Evolutionary conservation across 495 filamentous ascomycete genomes (phyloP), one percentile per base, ranked within the genome.

Genomic region (Xylaria flabelliformis): DNA sequence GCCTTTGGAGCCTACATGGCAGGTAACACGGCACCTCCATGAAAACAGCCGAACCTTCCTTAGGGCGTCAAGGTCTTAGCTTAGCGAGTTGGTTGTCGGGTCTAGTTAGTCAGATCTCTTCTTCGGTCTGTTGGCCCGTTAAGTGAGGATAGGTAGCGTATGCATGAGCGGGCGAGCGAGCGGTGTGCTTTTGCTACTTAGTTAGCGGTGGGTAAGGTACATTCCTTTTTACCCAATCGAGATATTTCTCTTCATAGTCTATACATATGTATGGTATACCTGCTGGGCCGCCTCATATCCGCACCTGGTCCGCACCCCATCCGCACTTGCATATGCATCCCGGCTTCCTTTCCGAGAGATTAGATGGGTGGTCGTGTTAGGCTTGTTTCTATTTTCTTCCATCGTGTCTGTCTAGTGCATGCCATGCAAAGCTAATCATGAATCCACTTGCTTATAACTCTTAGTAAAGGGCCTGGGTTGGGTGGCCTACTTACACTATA

Each of bases 1-100:
- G 69, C 84, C 4, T 86, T 86, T 56, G 80, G 75, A 12, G 83
- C 78, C 10, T 86, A 82, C 70, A 86, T 86, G 83, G 76, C 82
- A 3, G 83, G 82, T 12, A 83, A 85, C 70, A 64, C 76, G 7
- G 74, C 77, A 15, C 75, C 77, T 10, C 77, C 76, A 29, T 79
- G 69, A 74, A 68, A 50, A 24, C 34, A 6, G 21, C 10, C 13
- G 26, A 7, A 56, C 29, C 8, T 12, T 17, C 15, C 15, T 56
- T 29, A 32, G 26, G 53, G 53, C 13, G 26, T 56, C 29, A 56
- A 56, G 26, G 13, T 32, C 12, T 50, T 50, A 64, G 62, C 24
- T 29, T 26, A 65, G 32, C 21, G 44, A 12, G 29, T n/a, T 34
- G 15, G 63, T 26, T 46, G 29, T 17, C 21, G 0, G 6, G 63